Evolutionary conservation across 768 basidiomycete genomes (phyloP), one percentile per base, ranked within the genome.

Genomic region (Pleurotus ostreatus): DNA sequence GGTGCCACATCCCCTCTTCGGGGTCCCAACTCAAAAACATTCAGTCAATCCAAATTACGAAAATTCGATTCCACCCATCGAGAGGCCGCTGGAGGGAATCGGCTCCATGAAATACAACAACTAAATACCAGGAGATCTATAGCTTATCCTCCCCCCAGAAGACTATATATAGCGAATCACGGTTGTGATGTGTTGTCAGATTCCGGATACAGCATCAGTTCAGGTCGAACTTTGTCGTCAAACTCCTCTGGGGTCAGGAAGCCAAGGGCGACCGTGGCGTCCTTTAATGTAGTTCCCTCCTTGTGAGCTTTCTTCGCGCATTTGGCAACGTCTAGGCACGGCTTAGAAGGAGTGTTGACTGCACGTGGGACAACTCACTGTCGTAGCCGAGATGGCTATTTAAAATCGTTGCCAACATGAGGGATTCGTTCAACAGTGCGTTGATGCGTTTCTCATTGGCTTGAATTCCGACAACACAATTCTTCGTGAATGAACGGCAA

Each of bases 301-400:
- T 89, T 93, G 80, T 98, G 97, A n/a, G 97, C 97, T 72, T 98
- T 98, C 83, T 99, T 99, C 25, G 97, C 97, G 66, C 91, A 93
- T 74, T 92, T 94, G 49, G 97, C 97, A 49, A 98, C 97, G 73
- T 97, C 94, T 98, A 67, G 43, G 41, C 59, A 43, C 13, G 40
- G 59, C 57, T 15, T 66, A 59, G 47, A 63, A 60, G 43, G 55
- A 59, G 55, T 45, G 8, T 7, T 15, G 22, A 7, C 16, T 46
- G 16, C 16, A 18, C 13, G 23, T 26, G 6, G 4, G 46, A 53
- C 49, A 48, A 78, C 94, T 73, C 63, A 92, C 93, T 97, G 77
- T 98, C 97, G 70, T 98, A 99, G 57, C 97, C 97, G 59, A 98
- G 81, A 68, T 91, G 88, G 66, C 84, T 88, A 83, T 99, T 98